Evolutionary conservation across 1,284 basidiomycete genomes (phyloP), one percentile per base, ranked within the genome.

Genomic region (Trichosporon asahii): DNA sequence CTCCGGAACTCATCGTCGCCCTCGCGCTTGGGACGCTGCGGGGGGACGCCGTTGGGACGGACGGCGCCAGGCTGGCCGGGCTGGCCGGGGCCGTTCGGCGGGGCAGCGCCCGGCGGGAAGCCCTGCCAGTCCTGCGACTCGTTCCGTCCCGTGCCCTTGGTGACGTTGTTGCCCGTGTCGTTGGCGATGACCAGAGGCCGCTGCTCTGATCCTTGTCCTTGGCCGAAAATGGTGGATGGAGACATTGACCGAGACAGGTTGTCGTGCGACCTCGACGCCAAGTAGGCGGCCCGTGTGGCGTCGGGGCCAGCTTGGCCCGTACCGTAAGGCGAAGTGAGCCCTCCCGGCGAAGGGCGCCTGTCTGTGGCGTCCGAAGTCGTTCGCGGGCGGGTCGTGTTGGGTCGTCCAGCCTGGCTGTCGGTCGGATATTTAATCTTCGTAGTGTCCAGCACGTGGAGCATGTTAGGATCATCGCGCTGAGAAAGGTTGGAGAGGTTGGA

Each of bases 391-490:
- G 29, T 44, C 37, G 40, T 31, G n/a, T 15, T 6, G 18, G 46
- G 33, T 21, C 29, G 64, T 9, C 53, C 61, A 7, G 66, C 12
- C 27, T 76, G 73, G 60, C 72, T 77, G 68, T 84, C 83, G 2
- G 80, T 88, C 0, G 95, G 95, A 80, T 98, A 98, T 84, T 96
- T 96, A 86, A 98, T 98, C 79, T 98, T 87, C 94, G 94, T 93
- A 4, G 95, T 96, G 83, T 98, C 95, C 72, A 98, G 86, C 65
- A 98, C 90, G 80, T 98, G 93, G 37, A 98, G 88, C 66, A 92
- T 82, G 23, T 88, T 88, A 14, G 92, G 90, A 82, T 98, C 95
- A 71, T 97, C 95, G 11, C 88, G 86, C 79, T 89, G 90, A 8
- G 78, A 68, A 18, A 76, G 76, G 2, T 77, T 76, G 18, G 80